A percentile compares a stretch with the other conserved stretches of the same genome.
Evolutionary conservation across 306 rosid genomes (phyloP).

Genomic region (Vigna unguiculata): DNA sequence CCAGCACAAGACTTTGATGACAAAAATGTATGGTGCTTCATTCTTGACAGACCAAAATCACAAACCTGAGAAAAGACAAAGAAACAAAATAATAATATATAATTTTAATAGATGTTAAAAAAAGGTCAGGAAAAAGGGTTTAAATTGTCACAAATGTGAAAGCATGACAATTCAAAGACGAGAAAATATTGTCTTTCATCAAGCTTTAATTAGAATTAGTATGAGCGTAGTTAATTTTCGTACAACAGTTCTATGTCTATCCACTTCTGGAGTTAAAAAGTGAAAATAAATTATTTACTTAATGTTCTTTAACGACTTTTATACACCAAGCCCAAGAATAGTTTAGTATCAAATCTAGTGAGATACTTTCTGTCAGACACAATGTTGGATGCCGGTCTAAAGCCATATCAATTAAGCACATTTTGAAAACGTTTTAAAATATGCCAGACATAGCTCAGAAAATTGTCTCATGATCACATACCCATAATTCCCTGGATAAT

Average conservation of each 20-base stretch:
- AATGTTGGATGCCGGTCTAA: slow-evolving; percentile 7
- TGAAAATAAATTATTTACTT: slow-evolving; percentile 21
- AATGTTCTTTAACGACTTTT: slow-evolving; percentile 1
- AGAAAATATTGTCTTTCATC: neutral
- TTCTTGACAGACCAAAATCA: slow-evolving; percentile 98
- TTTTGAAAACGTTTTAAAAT: slow-evolving; percentile 2
- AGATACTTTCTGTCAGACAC: neutral
- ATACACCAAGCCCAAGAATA: neutral
- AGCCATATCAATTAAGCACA: slow-evolving; percentile 1
- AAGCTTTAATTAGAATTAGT: slow-evolving; percentile 2
- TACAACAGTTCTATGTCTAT: neutral
- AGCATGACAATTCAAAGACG: slow-evolving; percentile 8
- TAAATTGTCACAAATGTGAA: slow-evolving; percentile 7
- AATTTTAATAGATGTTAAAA: slow-evolving; percentile 31
- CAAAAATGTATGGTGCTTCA: slow-evolving; percentile 89
- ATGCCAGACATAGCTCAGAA: neutral
- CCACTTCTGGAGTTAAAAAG: slow-evolving; percentile 22
- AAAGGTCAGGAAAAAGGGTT: slow-evolving; percentile 10
- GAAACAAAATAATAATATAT: slow-evolving; percentile 25
- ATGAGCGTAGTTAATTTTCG: slow-evolving; percentile 5
- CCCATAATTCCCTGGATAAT: neutral
- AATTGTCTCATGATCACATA: neutral
- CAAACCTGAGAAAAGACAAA: slow-evolving; percentile 68
- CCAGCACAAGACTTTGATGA: slow-evolving; percentile 99
- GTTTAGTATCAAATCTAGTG: neutral